A percentile compares a stretch with the other conserved stretches of the same genome.
Conservation (phyloP, 2,329 filamentous ascomycete species). For the Tolypocladium ophioglossoides region DNA sequence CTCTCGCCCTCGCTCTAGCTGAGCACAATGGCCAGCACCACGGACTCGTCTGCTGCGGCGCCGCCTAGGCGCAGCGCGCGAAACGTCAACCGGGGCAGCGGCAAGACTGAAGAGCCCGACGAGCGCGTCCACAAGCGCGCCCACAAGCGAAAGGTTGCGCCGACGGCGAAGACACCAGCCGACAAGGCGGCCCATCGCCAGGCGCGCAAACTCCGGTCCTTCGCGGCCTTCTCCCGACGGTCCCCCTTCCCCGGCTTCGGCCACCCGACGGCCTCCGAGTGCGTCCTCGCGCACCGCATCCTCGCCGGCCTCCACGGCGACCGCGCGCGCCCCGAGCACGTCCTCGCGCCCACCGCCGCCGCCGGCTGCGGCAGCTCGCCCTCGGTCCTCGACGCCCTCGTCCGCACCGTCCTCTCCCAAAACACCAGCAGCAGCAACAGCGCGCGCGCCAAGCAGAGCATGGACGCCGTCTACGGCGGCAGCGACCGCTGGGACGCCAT, state of each 20-base stretch:
- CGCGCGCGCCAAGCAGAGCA: slow-evolving; percentile 44
- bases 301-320: slow-evolving; percentile 56
- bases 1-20: neutral
- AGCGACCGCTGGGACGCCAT: slow-evolving; percentile 33
- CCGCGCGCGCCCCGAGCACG: slow-evolving; percentile 46
- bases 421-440: slow-evolving; percentile 46
- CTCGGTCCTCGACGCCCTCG: slow-evolving; percentile 40
- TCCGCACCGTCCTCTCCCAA: slow-evolving; percentile 41
- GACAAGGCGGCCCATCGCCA: slow-evolving; percentile 18
- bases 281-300: slow-evolving; percentile 54
- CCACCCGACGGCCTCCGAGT: slow-evolving; percentile 57
- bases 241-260: slow-evolving; percentile 59
- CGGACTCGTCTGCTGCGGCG: neutral
- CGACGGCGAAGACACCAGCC: neutral
- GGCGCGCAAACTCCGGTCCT: slow-evolving; percentile 32
- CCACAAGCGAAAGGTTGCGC: neutral
- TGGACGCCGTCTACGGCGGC: slow-evolving; percentile 32
- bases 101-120: neutral
- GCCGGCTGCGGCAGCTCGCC: slow-evolving; percentile 49
- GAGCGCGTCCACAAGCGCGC: neutral
- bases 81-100: neutral
- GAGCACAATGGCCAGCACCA: neutral
- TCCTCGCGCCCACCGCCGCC: slow-evolving; percentile 51
- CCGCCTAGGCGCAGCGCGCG: slow-evolving; percentile 6
- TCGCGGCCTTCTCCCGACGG: slow-evolving; percentile 24